Evolutionary conservation across 2,329 filamentous ascomycete species (phyloP).

Genomic region (Phialophora macrospora): DNA sequence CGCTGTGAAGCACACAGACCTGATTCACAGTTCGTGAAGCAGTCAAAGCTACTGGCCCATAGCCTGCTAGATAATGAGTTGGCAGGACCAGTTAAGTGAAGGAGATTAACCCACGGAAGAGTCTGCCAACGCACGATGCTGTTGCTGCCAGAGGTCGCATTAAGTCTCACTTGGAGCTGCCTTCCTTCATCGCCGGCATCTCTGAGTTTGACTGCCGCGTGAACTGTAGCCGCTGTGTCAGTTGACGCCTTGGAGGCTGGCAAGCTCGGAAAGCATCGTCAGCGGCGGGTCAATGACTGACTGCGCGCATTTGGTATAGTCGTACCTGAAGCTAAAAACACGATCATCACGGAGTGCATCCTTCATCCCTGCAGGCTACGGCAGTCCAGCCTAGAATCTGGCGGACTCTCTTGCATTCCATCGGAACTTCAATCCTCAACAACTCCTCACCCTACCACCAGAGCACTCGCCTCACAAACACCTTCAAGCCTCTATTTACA

Average conservation of each 20-base stretch:
- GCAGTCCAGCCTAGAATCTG: conserved; percentile 4
- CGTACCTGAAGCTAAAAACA: conserved; percentile 26
- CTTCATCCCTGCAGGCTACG: conserved; percentile 8
- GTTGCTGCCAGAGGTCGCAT: conserved; percentile 5
- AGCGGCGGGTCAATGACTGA: conserved; percentile 17
- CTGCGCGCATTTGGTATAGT: conserved; percentile 5
- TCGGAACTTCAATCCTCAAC: conserved; percentile 6
- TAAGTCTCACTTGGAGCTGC: background rate
- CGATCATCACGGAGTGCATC: conserved; percentile 10
- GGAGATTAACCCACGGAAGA: conserved; percentile 3
- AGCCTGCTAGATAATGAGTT: background rate
- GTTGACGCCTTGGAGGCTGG: conserved; percentile 10
- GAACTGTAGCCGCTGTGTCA: conserved; percentile 12
- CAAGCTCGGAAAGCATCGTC: conserved; percentile 8
- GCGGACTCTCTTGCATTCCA: conserved; percentile 15
- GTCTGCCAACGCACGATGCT: conserved; percentile 15
- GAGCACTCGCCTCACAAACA: background rate
- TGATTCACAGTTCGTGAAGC: conserved; percentile 6
- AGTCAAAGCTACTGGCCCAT: background rate
- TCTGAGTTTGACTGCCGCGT: background rate
- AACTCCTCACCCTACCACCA: conserved; percentile 2
- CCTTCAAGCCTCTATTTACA: background rate
- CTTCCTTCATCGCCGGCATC: background rate
- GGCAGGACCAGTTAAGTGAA: background rate
- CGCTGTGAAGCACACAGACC: conserved; percentile 5